Evolutionary conservation across 345 rosid genomes (phyloP), one percentile per base, ranked within the genome.

Genomic region (Lenwebbia sp.): DNA sequence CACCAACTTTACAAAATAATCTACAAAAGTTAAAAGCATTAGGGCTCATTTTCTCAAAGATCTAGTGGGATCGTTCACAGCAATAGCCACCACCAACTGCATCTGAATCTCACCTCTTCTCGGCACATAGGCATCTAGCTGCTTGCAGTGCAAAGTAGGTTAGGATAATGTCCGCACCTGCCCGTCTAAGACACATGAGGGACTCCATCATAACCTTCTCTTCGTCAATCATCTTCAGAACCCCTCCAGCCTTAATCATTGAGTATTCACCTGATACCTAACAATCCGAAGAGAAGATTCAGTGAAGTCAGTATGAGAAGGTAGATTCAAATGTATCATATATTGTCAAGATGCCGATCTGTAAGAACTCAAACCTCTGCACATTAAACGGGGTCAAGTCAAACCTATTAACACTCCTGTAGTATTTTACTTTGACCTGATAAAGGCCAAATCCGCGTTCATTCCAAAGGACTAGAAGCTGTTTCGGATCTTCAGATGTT

Each of bases 121-220:
- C 93, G 25, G 93, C 93, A 28, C 98, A 94, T 85, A 97, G 89
- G 86, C 91, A 84, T 88, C 93, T 89, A 62, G 98, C 99, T 86
- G 99, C 99, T 90, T 94, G 95, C 26, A 96, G 91, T 86, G 99
- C 99, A 84, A 97, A 97, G 85, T 97, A 97, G 0, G 99, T 96
- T 40, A 96, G 92, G 84, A 96, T 95, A 84, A 96, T 88, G 76
- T 96, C 95, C 0, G 99, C 98, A 74, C 99, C 99, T 85, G 98
- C 99, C 50, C 99, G 92, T 54, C 99, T 92, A 65, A 97, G 90
- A 86, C 99, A 97, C 87, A 89, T 89, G 89, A 97, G 85, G 41
- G 99, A 96, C 85, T 97, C 99, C 98, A 97, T 92, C 99, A 94
- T 97, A 12, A 96, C 98, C 86, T 87, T 93, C 86, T 97, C 96